phyloP scores from a whole-genome alignment of 257 asterid species.

The Solanum pennellii region DNA sequence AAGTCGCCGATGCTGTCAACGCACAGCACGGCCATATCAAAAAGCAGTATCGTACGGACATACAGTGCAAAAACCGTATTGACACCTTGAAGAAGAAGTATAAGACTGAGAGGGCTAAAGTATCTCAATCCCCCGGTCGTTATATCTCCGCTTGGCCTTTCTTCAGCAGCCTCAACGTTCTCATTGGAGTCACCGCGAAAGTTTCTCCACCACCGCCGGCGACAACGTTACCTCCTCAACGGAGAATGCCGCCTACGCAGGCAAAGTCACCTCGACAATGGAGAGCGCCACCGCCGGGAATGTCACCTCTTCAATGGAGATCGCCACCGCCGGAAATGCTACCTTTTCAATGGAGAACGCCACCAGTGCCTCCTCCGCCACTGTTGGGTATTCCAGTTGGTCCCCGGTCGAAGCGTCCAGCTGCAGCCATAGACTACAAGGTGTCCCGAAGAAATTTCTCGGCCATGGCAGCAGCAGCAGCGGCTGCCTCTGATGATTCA shows the following conservation, averaged over 20 bases:
- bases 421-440: constrained; percentile 18
- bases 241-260: constrained; percentile 6
- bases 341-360: background rate
- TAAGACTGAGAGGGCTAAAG: constrained; percentile 65
- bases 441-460: constrained; percentile 55
- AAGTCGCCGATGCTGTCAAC: constrained; percentile 90
- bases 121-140: constrained; percentile 42
- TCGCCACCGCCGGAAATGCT: background rate
- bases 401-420: constrained; percentile 63
- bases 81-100: constrained; percentile 88
- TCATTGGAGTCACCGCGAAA: constrained; percentile 45
- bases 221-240: background rate
- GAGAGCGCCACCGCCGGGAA: background rate
- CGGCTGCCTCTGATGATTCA: constrained; percentile 37
- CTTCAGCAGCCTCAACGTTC: constrained; percentile 51
- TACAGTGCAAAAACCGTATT: constrained; percentile 92
- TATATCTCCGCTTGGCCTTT: constrained; percentile 68
- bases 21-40: constrained; percentile 44
- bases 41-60: constrained; percentile 68
- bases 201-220: constrained; percentile 20
- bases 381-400: constrained; percentile 75
- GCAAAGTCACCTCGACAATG: background rate
- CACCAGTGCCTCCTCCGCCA: constrained; percentile 19
- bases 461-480: constrained; percentile 65
- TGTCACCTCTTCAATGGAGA: background rate